Base-by-base conservation (phyloP, 352 stramenopile genomes). In the Ophiocytium majus region DNA sequence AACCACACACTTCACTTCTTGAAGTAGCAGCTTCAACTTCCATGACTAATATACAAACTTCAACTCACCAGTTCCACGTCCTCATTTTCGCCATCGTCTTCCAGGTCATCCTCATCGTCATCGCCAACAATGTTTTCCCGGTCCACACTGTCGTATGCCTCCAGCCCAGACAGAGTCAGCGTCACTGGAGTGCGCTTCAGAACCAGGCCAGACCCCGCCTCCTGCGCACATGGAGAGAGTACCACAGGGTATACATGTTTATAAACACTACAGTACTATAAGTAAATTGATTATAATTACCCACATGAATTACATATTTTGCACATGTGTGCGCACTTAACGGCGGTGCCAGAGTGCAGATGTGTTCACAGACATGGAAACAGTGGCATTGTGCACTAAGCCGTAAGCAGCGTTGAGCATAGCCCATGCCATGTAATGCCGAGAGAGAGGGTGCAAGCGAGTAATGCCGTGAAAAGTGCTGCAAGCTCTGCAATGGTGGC, bases 141-240 rank as follows among this genome's bases (percentile, higher is more conserved):
- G 31, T 76, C 64, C 10, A 17, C 64, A 34, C 17, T 17, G 10
- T 34, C 64, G 17, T 76, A 76, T 34, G 31, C 34, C 64, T 76
- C 64, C 64, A 76, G 64, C 17, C 64, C 64, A 37, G 31, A 37
- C 64, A 76, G 64, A 17, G 64, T 76, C 5, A 76, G 64, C 5
- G 64, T 76, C 64, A 76, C 64, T 76, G 64, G 64, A 5, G 64
- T 76, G 64, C 64, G 64, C 64, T 37, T 34, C 34, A 76, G 10
- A 5, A 37, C 34, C 34, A 76, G 64, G 5, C 17, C 64, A 76
- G 64, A 5, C 10, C 34, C 64, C 5, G 31, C 64, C 17, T 76
- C 64, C 64, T 76, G 34, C 64, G 17, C 31, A 14, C 43, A 57
- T 14, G 14, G 43, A 57, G n/a, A n/a, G n/a, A n/a, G n/a, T n/a